phyloP scores from a whole-genome alignment of 225 moss, liverwort and hornwort species.

The Pseudoscleropodium purum region DNA sequence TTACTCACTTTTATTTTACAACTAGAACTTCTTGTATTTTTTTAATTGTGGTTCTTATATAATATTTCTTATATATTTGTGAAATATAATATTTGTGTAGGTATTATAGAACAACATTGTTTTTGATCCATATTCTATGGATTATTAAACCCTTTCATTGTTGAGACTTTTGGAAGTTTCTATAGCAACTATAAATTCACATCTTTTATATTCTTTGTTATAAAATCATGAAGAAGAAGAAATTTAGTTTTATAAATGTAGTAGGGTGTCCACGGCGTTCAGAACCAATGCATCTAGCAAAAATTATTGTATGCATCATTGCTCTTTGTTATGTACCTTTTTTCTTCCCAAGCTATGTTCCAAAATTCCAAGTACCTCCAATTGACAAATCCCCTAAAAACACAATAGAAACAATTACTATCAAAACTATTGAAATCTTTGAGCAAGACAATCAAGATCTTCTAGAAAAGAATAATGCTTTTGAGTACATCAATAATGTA shows the following conservation, averaged over 20 bases:
- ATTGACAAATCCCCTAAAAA: background rate
- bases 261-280: background rate
- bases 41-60: background rate
- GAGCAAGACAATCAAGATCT: too few species aligned
- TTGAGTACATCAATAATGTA: background rate
- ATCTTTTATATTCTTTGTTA: background rate
- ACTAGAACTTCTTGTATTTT: rapidly evolving
- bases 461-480: background rate
- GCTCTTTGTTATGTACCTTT: background rate
- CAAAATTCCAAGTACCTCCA: background rate
- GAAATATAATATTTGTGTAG: too few species aligned
- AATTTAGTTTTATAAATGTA: too few species aligned
- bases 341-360: background rate
- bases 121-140: background rate
- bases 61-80: background rate
- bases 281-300: too few species aligned
- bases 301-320: background rate
- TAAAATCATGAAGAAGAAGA: background rate
- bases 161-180: background rate
- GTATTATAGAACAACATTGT: too few species aligned
- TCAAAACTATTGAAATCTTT: background rate
- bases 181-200: too few species aligned
- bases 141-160: too few species aligned
- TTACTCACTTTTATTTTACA: background rate
- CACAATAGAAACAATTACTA: background rate